Base-by-base conservation (phyloP, 2,329 filamentous ascomycete species). In the Diaporthe destruens region DNA sequence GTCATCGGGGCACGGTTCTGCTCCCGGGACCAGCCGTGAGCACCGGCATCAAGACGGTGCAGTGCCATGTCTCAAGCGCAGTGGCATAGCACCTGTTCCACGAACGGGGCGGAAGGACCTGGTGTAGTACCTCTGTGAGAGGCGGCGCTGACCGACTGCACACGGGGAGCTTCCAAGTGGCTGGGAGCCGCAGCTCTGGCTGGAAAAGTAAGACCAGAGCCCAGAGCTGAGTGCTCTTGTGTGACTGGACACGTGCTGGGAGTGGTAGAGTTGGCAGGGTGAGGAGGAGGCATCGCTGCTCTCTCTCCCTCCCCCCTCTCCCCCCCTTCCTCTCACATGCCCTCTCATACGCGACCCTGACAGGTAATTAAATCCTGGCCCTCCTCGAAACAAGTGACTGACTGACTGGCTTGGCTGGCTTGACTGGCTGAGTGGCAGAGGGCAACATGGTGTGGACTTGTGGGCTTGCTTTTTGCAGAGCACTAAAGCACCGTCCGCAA, bases 161-260 rank as follows among this genome's bases (percentile, higher is more conserved):
- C 44, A n/a, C 44, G 56, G 49, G 29, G 51, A 55, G 56, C 29
- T 54, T 65, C 56, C 69, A 55, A 54, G 49, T 71, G 69, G 55
- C 49, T 71, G 47, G 54, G 49, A 42, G 69, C 47, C 29, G 44
- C 51, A 53, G 67, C 34, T 29, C 42, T 53, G 23, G 55, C 32
- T 53, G 55, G 55, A 34, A 61, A 61, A 54, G 36, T 32, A 44
- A 55, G 39, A 53, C 44, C 44, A 54, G 29, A 53, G 32, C 36
- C 44, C 44, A 54, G 29, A 53, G 32, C 36, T 51, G 39, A 36
- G 12, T 55, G 44, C 34, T 44, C 51, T 55, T 55, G 56, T 71
- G 69, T 63, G 23, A 61, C 69, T 71, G 34, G 14, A 63, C 68
- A 71, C 44, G 34, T 65, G 69, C 32, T 39, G 47, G 18, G 14